These are phyloP conservation scores for Sporothrix pallida DNA, from an alignment of 2,329 filamentous ascomycete genomes.

Conservation along the genomic window DNA sequence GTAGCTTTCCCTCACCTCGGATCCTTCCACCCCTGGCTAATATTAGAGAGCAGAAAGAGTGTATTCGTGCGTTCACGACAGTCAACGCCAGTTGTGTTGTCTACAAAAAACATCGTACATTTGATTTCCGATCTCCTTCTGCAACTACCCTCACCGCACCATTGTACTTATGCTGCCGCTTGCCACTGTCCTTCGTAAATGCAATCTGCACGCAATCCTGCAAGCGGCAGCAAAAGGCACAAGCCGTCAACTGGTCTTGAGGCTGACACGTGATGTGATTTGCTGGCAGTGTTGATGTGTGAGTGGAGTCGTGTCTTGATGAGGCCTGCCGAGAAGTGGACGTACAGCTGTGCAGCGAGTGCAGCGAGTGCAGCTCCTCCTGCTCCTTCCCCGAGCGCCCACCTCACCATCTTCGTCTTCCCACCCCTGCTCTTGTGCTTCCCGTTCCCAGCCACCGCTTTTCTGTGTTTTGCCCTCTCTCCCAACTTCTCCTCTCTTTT, in stretches of 20 bases:
- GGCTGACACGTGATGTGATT: slow-evolving; percentile 35
- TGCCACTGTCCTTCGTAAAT: background rate
- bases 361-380: background rate
- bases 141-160: background rate
- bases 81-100: too few species aligned
- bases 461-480: slow-evolving; percentile 12
- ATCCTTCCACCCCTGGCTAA: slow-evolving; percentile 13
- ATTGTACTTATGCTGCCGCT: background rate
- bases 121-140: background rate
- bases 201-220: slow-evolving; percentile 21
- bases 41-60: background rate
- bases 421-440: background rate
- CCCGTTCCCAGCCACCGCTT: slow-evolving; percentile 35
- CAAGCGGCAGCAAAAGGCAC: background rate
- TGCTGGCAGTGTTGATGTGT: slow-evolving; percentile 12
- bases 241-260: background rate
- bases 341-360: too few species aligned
- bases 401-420: slow-evolving; percentile 5
- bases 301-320: slow-evolving; percentile 18
- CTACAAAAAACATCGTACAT: background rate
- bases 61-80: too few species aligned
- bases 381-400: slow-evolving; percentile 1
- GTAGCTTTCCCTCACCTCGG: background rate
- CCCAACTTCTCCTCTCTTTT: slow-evolving; percentile 3
- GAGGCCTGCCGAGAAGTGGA: slow-evolving; percentile 2